phyloP scores from a whole-genome alignment of 306 rosid genomes.

The Corylus americana region DNA sequence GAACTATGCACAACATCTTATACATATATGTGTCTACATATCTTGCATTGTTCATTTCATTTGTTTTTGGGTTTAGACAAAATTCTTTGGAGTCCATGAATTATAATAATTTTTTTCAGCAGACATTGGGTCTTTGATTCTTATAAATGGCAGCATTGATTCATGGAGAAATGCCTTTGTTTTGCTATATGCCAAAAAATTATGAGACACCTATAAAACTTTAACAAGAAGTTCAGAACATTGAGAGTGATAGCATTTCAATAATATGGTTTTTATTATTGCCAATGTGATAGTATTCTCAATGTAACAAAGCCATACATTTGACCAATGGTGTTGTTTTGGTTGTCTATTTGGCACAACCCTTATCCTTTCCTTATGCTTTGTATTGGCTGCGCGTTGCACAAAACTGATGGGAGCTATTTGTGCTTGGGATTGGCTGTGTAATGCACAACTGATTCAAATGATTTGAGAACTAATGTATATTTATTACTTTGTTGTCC shows the following conservation, averaged over 20 bases:
- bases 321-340: slow-evolving; percentile 1
- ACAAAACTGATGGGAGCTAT: background rate
- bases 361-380: background rate
- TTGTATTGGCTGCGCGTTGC: background rate
- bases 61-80: background rate
- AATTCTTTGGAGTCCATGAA: background rate
- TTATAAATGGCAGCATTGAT: background rate
- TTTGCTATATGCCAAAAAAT: background rate
- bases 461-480: no score
- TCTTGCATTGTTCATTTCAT: background rate
- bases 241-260: background rate
- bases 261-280: background rate
- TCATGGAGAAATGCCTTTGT: background rate
- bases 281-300: background rate
- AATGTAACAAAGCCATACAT: background rate
- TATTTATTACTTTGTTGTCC: no score
- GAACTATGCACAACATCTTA: background rate
- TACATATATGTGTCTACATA: background rate
- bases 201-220: background rate
- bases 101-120: background rate
- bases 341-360: background rate
- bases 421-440: background rate
- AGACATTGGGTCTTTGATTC: background rate
- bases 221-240: background rate
- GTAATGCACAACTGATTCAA: no score